Percentiles rank a stretch among this genome's conserved stretches.
These are phyloP conservation scores for Mesembryanthemum crystallinum DNA, from an alignment of 148 eudicot genomes.

Conservation along the genomic window DNA sequence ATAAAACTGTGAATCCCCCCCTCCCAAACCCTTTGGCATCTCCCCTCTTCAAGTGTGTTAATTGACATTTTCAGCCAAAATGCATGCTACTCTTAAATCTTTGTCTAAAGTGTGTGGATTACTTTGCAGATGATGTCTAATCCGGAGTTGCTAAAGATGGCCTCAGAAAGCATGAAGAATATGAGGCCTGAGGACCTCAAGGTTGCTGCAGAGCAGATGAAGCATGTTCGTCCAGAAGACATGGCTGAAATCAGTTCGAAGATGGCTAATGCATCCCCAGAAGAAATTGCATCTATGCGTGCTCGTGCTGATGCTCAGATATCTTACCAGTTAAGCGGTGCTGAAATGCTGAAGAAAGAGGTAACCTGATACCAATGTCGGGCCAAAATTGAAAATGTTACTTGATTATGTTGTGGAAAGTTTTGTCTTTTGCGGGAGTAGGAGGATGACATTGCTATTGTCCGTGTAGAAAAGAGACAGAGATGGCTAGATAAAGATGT, in stretches of 20 bases:
- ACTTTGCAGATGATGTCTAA: conserved; percentile 91
- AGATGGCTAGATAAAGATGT: background rate
- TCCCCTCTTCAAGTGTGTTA: background rate
- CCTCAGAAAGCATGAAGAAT: conserved; percentile 86
- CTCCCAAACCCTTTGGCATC: background rate
- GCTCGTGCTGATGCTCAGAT: conserved; percentile 74
- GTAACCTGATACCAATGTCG: conserved; percentile 29
- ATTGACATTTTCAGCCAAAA: background rate
- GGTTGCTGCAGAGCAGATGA: conserved; percentile 90
- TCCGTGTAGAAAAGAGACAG: background rate
- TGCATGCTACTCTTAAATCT: background rate
- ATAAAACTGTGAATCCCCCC: background rate
- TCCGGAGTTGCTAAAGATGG: conserved; percentile 92
- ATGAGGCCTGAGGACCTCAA: conserved; percentile 83
- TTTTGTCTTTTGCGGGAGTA: background rate
- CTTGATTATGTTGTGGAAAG: background rate
- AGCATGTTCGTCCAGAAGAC: conserved; percentile 80
- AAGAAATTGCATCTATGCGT: conserved; percentile 82
- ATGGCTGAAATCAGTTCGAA: conserved; percentile 88
- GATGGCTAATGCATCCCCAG: conserved; percentile 91
- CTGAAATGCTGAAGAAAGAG: conserved; percentile 89
- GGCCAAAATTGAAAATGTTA: background rate
- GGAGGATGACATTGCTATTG: background rate
- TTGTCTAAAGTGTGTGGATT: background rate
- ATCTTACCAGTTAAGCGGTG: conserved; percentile 64